Conservation (phyloP, 208 protist genomes). For the Crithidia brevicula region DNA sequence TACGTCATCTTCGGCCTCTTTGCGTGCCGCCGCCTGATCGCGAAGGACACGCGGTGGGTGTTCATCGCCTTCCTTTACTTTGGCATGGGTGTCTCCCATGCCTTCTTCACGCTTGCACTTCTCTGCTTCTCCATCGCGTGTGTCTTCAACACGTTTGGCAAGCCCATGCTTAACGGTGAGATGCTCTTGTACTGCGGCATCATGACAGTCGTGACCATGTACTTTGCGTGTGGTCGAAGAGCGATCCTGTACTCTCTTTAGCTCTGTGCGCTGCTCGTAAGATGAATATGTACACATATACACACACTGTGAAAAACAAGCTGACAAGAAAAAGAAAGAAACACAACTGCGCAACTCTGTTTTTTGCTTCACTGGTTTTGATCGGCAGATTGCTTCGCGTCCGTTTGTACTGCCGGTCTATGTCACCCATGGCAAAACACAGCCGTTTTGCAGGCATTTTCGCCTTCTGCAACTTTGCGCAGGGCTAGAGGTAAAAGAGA, state of each 20-base stretch:
- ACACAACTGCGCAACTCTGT: background rate
- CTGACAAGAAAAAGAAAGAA: background rate
- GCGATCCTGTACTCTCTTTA: slow-evolving; percentile 76
- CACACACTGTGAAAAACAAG: background rate
- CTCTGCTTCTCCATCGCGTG: slow-evolving; percentile 70
- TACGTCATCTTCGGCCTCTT: slow-evolving; percentile 73
- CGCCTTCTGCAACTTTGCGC: too few relatives aligned
- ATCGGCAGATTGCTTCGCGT: too few relatives aligned
- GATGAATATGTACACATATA: background rate
- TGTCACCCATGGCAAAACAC: too few relatives aligned
- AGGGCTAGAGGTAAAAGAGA: too few relatives aligned
- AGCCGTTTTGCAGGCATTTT: too few relatives aligned
- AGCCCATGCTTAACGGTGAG: slow-evolving; percentile 44
- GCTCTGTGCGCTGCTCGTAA: background rate
- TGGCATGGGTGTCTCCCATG: slow-evolving; percentile 65
- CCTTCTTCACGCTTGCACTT: slow-evolving; percentile 64
- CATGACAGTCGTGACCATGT: slow-evolving; percentile 70
- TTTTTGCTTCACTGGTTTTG: too few relatives aligned
- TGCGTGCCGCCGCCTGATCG: slow-evolving; percentile 61
- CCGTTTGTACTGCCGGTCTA: background rate
- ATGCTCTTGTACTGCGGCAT: slow-evolving; percentile 59
- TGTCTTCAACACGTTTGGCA: slow-evolving; percentile 65
- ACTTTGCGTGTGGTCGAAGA: slow-evolving; percentile 74
- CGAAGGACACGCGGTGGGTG: slow-evolving; percentile 58
- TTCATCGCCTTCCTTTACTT: slow-evolving; percentile 61